Conservation (phyloP, 306 rosid genomes). For the Arachis hypogaea region DNA sequence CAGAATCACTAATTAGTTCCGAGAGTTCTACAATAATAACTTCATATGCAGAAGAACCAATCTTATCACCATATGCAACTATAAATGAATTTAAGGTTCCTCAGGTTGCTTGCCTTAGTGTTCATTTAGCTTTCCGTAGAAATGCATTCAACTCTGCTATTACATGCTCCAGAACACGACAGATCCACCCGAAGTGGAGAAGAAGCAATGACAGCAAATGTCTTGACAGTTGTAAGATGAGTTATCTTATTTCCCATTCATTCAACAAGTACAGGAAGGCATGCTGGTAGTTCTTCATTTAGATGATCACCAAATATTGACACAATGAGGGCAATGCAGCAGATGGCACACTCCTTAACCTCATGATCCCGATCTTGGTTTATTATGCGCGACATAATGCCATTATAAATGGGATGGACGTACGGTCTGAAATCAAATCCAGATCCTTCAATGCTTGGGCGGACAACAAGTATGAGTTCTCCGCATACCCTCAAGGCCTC, state of each 20-base stretch:
- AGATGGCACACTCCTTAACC: no score
- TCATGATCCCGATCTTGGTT: no score
- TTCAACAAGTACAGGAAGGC: slow-evolving; percentile 99
- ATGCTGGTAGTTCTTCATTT: slow-evolving; percentile 69
- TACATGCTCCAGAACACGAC: no score
- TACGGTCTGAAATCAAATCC: slow-evolving; percentile 85
- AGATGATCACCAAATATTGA: slow-evolving; percentile 96
- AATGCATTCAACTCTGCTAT: no score
- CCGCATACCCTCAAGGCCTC: slow-evolving; percentile 69
- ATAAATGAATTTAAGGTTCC: no score
- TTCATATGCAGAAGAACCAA: no score
- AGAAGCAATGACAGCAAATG: slow-evolving; percentile 93
- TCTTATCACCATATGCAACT: no score
- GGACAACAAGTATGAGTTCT: slow-evolving; percentile 63
- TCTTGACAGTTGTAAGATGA: slow-evolving; percentile 98
- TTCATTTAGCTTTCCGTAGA: no score
- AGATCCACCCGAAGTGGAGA: no score
- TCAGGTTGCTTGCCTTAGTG: no score
- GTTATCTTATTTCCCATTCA: slow-evolving; percentile 99
- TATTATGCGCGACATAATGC: slow-evolving; percentile 50
- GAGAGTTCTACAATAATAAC: no score
- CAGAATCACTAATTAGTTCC: no score
- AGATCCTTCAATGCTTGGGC: slow-evolving; percentile 77
- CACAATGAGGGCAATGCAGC: slow-evolving; percentile 54
- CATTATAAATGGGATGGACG: slow-evolving; percentile 85